Base-by-base conservation (phyloP, 2,329 filamentous ascomycete species). In the Ophiocordyceps polyrhachis-furcata region DNA sequence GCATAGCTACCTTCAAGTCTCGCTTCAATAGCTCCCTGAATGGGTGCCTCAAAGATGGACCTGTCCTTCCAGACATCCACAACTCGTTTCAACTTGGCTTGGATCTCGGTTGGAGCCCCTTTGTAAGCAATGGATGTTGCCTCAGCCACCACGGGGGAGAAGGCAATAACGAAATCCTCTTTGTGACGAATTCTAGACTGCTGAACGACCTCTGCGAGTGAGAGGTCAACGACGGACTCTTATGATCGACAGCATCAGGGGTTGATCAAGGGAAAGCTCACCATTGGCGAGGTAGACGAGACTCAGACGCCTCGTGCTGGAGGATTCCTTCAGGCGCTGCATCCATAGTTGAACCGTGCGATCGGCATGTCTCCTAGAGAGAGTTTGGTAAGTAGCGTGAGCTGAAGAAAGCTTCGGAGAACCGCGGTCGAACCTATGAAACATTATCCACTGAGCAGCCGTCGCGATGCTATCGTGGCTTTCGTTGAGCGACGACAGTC, bases 381-480 rank as follows among this genome's bases (percentile, higher is more conserved):
- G 20, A 19, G 32, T 31, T 49, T 12, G 11, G 35, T 38, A 4
- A 38, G 17, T n/a, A 17, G 35, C 35, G 5, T 38, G 35, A 38
- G 4, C 17, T 38, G 17, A 17, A 14, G 8, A 8, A 38, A 32
- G 31, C 31, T 32, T 38, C 2, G 9, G 4, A 5, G 17, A 12
- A 19, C 35, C 11, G 23, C 4, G 21, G 13, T 32, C 45, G 43
- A 78, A 93, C 87, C 87, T 82, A 66, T 98, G 89, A 61, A 98
- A 98, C 82, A 98, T 93, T 49, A 98, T 91, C 93, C 93, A 98
- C 78, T 96, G 89, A 47, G 91, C 87, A 49, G 93, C 88, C 32
- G 85, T 89, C 49, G 93, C 76, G 57, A 98, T 96, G 64, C 87
- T 93, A 60, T 98, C 91, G 61, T 98, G 89, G 12, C 87, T 93